Evolutionary conservation across 495 filamentous ascomycete genomes (phyloP).

Genomic region (Aspergillus sparsus): DNA sequence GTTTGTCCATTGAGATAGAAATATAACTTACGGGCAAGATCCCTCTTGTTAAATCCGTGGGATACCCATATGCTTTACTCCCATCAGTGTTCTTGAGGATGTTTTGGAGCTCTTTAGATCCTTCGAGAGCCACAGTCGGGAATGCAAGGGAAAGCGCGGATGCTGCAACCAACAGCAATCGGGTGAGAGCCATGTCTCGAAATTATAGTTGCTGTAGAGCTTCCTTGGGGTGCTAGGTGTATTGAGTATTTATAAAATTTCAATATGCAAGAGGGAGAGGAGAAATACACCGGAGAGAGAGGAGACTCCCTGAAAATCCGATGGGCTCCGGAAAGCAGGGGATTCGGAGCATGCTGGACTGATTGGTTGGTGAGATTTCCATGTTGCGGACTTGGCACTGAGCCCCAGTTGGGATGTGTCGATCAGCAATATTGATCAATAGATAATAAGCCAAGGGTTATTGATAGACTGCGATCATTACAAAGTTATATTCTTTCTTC

Average conservation of each 20-base stretch:
- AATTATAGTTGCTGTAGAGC: neutral
- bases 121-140: slow-evolving; percentile 28
- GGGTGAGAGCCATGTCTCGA: slow-evolving; percentile 19
- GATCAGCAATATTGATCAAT: no score
- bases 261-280: neutral
- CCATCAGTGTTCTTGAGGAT: slow-evolving; percentile 47
- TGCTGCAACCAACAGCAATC: slow-evolving; percentile 26
- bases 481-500: no score
- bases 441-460: no score
- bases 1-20: neutral
- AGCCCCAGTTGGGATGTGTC: neutral
- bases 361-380: slow-evolving; percentile 17
- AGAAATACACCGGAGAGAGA: neutral
- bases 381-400: slow-evolving; percentile 14
- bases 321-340: slow-evolving; percentile 1
- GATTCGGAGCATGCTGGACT: slow-evolving; percentile 14
- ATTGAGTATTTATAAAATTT: neutral
- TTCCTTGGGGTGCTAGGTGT: neutral
- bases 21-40: slow-evolving; percentile 43
- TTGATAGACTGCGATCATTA: no score
- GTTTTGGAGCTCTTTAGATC: slow-evolving; percentile 40
- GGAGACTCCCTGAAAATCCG: neutral
- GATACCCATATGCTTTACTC: slow-evolving; percentile 45
- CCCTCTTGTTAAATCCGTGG: slow-evolving; percentile 48
- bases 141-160: slow-evolving; percentile 31